Evolutionary conservation across 371 early-diverging fungal species (phyloP).

Genomic region (Apophysomyces elegans): DNA sequence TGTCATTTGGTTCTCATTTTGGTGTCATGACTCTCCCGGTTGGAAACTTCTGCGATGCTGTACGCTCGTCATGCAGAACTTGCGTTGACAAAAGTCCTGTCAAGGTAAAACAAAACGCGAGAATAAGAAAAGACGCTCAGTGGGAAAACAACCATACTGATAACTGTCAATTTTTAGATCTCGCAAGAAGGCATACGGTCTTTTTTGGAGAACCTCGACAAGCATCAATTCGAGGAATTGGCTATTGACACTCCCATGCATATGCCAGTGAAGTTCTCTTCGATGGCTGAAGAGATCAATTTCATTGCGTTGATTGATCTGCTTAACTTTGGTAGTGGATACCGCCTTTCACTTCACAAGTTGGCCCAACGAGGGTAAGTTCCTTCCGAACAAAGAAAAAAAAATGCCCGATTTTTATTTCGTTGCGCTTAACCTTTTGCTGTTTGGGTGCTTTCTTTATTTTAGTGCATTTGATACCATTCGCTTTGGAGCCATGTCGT

Average conservation of each 20-base stretch:
- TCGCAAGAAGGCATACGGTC: slow-evolving; percentile 29
- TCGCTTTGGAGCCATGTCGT: slow-evolving; percentile 82
- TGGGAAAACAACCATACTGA: not conserved
- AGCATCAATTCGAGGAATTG: slow-evolving; percentile 40
- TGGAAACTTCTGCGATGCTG: slow-evolving; percentile 36
- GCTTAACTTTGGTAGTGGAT: slow-evolving; percentile 75
- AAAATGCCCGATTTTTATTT: not conserved
- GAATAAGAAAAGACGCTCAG: not conserved
- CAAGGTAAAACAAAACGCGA: slow-evolving; percentile 15
- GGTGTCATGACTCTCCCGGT: slow-evolving; percentile 26
- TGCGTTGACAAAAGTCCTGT: slow-evolving; percentile 33
- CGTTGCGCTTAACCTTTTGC: not conserved
- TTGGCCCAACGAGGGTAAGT: slow-evolving; percentile 64
- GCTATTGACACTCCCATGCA: slow-evolving; percentile 57
- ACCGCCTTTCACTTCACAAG: slow-evolving; percentile 66
- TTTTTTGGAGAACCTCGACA: slow-evolving; percentile 36
- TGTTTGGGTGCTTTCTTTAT: not conserved
- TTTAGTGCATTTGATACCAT: slow-evolving; percentile 73
- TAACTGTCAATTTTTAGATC: slow-evolving; percentile 20
- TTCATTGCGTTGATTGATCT: slow-evolving; percentile 74
- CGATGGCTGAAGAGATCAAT: slow-evolving; percentile 73
- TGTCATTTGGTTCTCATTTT: not conserved
- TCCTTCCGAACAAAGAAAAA: not conserved
- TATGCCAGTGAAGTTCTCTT: slow-evolving; percentile 77
- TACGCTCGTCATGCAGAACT: slow-evolving; percentile 39